Percentiles rank a stretch among this genome's conserved stretches.
These are phyloP conservation scores for Neofusicoccum ribis DNA, from an alignment of 2,329 filamentous ascomycete species.

Conservation along the genomic window DNA sequence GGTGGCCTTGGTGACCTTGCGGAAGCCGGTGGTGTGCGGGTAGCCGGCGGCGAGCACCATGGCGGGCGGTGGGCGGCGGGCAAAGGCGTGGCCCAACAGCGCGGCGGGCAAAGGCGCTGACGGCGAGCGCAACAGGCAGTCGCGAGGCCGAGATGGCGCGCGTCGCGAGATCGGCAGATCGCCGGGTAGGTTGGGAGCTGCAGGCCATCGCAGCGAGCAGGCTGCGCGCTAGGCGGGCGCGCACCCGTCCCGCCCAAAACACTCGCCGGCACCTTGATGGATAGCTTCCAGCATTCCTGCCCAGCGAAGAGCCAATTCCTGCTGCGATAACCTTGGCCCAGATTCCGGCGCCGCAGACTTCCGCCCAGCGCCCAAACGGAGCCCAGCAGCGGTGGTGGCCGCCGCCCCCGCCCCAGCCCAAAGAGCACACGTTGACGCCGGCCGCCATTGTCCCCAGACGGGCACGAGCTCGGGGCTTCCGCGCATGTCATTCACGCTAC, in stretches of 20 bases:
- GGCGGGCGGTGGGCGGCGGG: slow-evolving; percentile 22
- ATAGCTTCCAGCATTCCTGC: slow-evolving; percentile 8
- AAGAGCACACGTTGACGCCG: neutral
- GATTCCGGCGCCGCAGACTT: slow-evolving; percentile 2
- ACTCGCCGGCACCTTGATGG: slow-evolving; percentile 14
- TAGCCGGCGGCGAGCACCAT: slow-evolving; percentile 48
- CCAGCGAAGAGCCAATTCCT: slow-evolving; percentile 9
- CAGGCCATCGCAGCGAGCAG: neutral
- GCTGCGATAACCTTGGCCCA: neutral
- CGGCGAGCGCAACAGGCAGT: no score
- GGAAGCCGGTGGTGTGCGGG: slow-evolving; percentile 45
- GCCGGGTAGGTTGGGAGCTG: neutral
- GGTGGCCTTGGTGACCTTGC: slow-evolving; percentile 49
- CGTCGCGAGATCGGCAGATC: neutral
- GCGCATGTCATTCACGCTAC: slow-evolving; percentile 12
- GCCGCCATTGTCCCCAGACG: neutral
- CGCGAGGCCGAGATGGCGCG: no score
- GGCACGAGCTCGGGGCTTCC: slow-evolving; percentile 2
- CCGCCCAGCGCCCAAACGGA: neutral
- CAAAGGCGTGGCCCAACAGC: no score
- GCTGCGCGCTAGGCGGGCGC: neutral
- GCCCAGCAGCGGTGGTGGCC: neutral
- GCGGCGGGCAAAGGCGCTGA: neutral
- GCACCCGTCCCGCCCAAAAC: neutral
- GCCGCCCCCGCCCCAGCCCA: neutral